Conservation (phyloP, 2,329 filamentous ascomycete species). For the Trichoderma endophyticum region DNA sequence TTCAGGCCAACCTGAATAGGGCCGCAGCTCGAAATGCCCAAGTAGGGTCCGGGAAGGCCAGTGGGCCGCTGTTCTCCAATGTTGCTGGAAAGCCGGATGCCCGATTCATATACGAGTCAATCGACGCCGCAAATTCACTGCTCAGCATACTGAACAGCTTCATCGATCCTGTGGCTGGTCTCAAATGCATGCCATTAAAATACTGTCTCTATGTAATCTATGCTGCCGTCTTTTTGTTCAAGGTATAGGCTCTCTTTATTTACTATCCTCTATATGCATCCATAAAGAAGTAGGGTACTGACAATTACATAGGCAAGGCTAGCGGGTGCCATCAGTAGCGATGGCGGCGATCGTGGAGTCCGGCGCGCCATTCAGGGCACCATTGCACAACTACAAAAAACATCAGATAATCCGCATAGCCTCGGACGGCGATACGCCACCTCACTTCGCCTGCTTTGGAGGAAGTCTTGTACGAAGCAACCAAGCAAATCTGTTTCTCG, state of each 20-base stretch:
- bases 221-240: background rate
- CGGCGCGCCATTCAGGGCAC: background rate
- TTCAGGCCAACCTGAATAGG: background rate
- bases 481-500: background rate
- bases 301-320: background rate
- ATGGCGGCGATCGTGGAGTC: background rate
- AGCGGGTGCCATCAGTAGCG: background rate
- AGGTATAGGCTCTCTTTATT: background rate
- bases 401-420: background rate
- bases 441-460: background rate
- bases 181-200: background rate
- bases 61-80: background rate
- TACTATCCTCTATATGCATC: background rate
- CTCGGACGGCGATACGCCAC: background rate
- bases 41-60: background rate
- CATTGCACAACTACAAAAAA: background rate
- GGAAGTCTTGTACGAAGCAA: background rate
- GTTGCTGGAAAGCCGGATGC: background rate
- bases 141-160: constrained; percentile 1
- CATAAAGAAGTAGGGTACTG: background rate
- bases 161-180: background rate
- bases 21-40: background rate
- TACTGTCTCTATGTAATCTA: background rate
- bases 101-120: background rate
- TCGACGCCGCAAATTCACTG: background rate